Percentiles rank a stretch among this genome's conserved stretches.
phyloP scores from a whole-genome alignment of 352 stramenopile species.

The Phytopythium boreale region DNA sequence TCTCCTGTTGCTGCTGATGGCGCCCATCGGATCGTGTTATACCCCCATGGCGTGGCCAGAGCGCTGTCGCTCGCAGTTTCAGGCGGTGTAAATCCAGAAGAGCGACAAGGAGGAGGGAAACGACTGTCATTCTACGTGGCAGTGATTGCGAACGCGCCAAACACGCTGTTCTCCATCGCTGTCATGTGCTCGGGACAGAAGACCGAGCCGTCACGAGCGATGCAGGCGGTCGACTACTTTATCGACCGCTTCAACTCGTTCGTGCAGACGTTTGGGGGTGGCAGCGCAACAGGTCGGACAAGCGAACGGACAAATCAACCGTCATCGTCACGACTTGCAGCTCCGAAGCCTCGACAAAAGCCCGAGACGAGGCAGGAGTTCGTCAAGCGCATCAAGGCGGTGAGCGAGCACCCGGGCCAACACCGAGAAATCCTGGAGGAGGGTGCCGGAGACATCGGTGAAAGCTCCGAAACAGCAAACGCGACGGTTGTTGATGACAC shows the following conservation, averaged over 20 bases:
- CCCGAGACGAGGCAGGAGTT: conserved; percentile 1
- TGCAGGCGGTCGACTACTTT: conserved; percentile 61
- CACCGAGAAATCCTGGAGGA: too few relatives aligned
- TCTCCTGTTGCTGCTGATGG: conserved; percentile 4
- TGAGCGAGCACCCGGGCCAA: neutral
- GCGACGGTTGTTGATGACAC: neutral
- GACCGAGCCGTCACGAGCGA: conserved; percentile 44
- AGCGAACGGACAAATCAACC: neutral
- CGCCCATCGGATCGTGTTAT: conserved; percentile 54
- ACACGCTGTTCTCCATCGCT: conserved; percentile 41
- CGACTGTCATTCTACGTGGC: conserved; percentile 49
- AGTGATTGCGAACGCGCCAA: conserved; percentile 38
- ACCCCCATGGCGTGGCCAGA: conserved; percentile 39
- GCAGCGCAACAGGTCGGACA: neutral
- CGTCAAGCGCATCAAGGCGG: neutral
- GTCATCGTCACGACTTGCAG: neutral
- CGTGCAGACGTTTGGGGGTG: conserved; percentile 29
- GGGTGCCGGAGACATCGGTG: neutral
- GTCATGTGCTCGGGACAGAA: conserved; percentile 71
- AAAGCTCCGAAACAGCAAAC: neutral
- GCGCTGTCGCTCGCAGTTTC: neutral
- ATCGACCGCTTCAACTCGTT: conserved; percentile 71
- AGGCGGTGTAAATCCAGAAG: neutral
- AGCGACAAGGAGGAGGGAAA: neutral
- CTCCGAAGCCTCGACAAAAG: neutral